Evolutionary conservation across 768 basidiomycete species (phyloP).

Genomic region (Lactarius sp.): DNA sequence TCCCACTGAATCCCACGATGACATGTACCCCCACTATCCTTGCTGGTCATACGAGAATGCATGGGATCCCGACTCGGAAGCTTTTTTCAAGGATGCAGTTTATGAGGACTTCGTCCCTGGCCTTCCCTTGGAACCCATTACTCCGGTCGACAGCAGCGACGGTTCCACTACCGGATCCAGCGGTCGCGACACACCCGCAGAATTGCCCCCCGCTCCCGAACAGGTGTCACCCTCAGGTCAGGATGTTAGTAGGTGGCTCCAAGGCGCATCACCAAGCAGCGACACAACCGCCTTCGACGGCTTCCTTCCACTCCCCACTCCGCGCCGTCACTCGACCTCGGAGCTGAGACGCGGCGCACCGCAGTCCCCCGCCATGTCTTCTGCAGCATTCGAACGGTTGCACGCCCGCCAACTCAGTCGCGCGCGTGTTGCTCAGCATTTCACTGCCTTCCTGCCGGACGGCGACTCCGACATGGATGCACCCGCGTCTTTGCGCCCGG

Average conservation of each 20-base stretch:
- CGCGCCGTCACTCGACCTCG: slow-evolving; percentile 20
- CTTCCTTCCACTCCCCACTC: slow-evolving; percentile 1
- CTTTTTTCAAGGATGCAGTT: slow-evolving; percentile 27
- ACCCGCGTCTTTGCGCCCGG: slow-evolving; percentile 5
- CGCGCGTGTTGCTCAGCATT: slow-evolving; percentile 6
- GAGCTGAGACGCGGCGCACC: slow-evolving; percentile 11
- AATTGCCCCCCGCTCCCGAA: slow-evolving; percentile 14
- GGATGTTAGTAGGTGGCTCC: slow-evolving; percentile 18
- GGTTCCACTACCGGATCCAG: slow-evolving; percentile 22
- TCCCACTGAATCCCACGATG: slow-evolving; percentile 17
- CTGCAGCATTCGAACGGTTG: slow-evolving; percentile 16
- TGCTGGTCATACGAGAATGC: slow-evolving; percentile 26
- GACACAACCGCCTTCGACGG: background rate
- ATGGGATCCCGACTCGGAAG: slow-evolving; percentile 27
- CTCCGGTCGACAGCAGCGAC: slow-evolving; percentile 18
- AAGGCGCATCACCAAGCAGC: background rate
- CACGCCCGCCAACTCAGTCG: slow-evolving; percentile 13
- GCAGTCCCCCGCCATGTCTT: background rate
- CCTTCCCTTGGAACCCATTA: slow-evolving; percentile 20
- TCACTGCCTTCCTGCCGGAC: background rate
- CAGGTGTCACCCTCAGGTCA: slow-evolving; percentile 2
- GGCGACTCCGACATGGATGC: slow-evolving; percentile 8
- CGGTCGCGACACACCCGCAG: slow-evolving; percentile 22
- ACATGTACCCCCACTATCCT: slow-evolving; percentile 13
- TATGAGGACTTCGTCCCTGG: slow-evolving; percentile 22